phyloP scores from a whole-genome alignment of 2,329 filamentous ascomycete species.

The Aspergillus glaucus region DNA sequence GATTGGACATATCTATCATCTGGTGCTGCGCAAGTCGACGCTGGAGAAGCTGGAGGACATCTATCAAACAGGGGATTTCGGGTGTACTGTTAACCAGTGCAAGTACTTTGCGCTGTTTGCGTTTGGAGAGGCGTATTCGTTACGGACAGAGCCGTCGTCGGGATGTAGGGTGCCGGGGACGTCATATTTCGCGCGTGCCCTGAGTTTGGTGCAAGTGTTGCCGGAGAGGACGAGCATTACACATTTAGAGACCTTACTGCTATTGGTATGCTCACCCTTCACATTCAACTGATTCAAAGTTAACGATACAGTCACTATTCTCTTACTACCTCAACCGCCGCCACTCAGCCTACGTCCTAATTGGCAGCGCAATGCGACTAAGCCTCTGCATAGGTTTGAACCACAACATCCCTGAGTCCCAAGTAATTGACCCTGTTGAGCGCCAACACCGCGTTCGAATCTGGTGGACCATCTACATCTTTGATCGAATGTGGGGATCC shows the following conservation, averaged over 20 bases:
- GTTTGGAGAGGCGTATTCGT: constrained; percentile 42
- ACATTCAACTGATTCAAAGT: not conserved
- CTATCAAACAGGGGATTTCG: constrained; percentile 26
- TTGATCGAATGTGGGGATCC: constrained; percentile 44
- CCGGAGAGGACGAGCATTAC: constrained; percentile 41
- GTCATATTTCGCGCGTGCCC: constrained; percentile 38
- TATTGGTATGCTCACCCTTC: constrained; percentile 22
- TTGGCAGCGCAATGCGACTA: constrained; percentile 37
- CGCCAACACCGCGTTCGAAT: constrained; percentile 31
- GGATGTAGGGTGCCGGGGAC: constrained; percentile 38
- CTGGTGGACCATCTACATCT: constrained; percentile 37
- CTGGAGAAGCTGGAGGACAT: constrained; percentile 35
- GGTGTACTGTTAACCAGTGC: constrained; percentile 33
- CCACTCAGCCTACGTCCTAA: constrained; percentile 28
- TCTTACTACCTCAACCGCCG: constrained; percentile 33
- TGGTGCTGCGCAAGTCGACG: constrained; percentile 32
- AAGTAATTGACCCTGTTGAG: constrained; percentile 34
- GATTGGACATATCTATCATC: constrained; percentile 31
- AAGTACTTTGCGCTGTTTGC: constrained; percentile 43
- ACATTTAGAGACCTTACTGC: constrained; percentile 39
- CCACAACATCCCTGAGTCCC: constrained; percentile 33
- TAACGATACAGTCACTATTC: constrained; percentile 24
- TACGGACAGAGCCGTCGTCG: constrained; percentile 26
- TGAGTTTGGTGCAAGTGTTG: constrained; percentile 37
- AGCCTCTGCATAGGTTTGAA: constrained; percentile 41